phyloP scores from a whole-genome alignment of 176 grass and related monocot genomes.

The Sorghum bicolor region DNA sequence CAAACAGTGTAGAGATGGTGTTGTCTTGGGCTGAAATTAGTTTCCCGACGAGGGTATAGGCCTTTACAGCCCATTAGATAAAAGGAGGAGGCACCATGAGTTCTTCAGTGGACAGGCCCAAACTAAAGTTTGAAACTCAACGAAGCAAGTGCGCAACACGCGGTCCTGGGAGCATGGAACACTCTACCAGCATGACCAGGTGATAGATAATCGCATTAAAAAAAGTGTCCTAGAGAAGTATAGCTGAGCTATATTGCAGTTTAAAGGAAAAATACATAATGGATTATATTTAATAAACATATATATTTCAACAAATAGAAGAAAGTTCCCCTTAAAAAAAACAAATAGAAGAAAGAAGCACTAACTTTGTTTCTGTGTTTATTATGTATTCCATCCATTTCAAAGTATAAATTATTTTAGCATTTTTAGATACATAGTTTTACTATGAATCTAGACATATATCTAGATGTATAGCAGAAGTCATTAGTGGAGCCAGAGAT shows the following conservation, averaged over 20 bases:
- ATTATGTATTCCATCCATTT: too few relatives aligned
- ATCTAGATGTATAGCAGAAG: too few relatives aligned
- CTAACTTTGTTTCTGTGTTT: neutral
- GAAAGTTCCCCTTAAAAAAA: too few relatives aligned
- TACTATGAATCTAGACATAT: too few relatives aligned
- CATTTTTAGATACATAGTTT: too few relatives aligned
- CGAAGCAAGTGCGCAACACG: neutral
- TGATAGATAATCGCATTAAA: too few relatives aligned
- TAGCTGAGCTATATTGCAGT: neutral
- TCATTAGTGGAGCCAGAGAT: too few relatives aligned
- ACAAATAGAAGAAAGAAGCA: neutral
- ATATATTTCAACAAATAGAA: neutral
- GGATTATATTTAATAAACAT: neutral
- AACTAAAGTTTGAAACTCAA: neutral
- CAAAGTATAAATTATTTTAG: too few relatives aligned
- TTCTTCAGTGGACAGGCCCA: neutral
- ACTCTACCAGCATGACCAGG: neutral
- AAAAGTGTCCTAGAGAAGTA: too few relatives aligned
- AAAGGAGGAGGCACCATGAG: neutral
- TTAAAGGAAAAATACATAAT: neutral
- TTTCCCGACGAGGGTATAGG: neutral
- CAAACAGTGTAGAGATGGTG: neutral
- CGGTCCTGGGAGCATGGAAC: neutral
- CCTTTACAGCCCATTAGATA: neutral
- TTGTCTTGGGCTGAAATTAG: neutral